These are phyloP conservation scores for Starmerella floricola DNA, from an alignment of 805 yeast genomes.

Conservation along the genomic window DNA sequence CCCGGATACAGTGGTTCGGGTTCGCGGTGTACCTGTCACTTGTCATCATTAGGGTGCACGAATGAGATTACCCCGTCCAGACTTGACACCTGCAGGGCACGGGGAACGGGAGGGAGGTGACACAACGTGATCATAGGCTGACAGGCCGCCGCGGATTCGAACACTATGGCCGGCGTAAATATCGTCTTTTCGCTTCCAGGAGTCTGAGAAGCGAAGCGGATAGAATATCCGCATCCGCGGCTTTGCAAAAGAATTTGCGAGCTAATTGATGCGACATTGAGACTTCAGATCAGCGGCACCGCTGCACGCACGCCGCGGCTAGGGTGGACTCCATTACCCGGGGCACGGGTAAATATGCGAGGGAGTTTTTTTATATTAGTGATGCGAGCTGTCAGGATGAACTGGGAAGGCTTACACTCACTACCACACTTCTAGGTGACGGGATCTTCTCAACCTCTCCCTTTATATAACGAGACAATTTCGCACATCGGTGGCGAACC, in stretches of 20 bases:
- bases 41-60: neutral
- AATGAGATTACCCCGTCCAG: neutral
- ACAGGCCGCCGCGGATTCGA: too few species aligned
- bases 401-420: neutral
- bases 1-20: too few species aligned
- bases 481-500: too few species aligned
- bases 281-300: too few species aligned
- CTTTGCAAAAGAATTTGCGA: neutral
- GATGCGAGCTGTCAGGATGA: constrained; percentile 10
- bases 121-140: neutral
- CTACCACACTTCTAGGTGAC: too few species aligned
- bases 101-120: neutral
- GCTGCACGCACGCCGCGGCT: too few species aligned
- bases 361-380: constrained; percentile 8
- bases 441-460: neutral
- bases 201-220: too few species aligned
- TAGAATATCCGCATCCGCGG: too few species aligned
- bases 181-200: too few species aligned
- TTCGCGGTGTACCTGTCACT: neutral
- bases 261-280: neutral
- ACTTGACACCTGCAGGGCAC: constrained; percentile 2
- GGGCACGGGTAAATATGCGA: constrained; percentile 6
- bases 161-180: too few species aligned
- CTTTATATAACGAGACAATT: too few species aligned
- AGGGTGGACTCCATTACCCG: too few species aligned